Percentiles rank a stretch among this genome's conserved stretches.
Evolutionary conservation across 768 basidiomycete genomes (phyloP).

Genomic region (Daedalea quercina): DNA sequence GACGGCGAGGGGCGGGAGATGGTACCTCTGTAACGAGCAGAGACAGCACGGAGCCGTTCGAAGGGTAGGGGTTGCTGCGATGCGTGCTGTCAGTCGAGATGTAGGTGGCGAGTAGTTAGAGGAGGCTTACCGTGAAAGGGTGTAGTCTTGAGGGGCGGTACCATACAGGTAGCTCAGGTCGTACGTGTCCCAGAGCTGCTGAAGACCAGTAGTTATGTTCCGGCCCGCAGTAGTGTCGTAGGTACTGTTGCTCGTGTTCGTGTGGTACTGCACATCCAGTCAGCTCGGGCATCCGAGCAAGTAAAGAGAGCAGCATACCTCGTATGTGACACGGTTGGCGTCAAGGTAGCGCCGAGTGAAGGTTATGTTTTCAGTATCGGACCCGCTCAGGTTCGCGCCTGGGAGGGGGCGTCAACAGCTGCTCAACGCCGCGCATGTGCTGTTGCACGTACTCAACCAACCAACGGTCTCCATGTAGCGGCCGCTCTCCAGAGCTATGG

Average conservation of each 20-base stretch:
- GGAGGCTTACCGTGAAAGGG: slow-evolving; percentile 42
- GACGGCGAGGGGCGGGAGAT: background rate
- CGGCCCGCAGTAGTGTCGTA: slow-evolving; percentile 60
- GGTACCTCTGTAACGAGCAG: slow-evolving; percentile 44
- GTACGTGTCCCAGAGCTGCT: slow-evolving; percentile 46
- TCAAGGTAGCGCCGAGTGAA: slow-evolving; percentile 75
- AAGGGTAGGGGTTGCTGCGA: slow-evolving; percentile 53
- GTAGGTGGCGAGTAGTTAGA: slow-evolving; percentile 2
- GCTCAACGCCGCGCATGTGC: background rate
- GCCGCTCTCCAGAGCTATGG: slow-evolving; percentile 77
- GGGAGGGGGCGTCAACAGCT: background rate
- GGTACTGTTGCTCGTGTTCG: slow-evolving; percentile 35
- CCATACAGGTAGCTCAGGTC: slow-evolving; percentile 63
- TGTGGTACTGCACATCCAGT: slow-evolving; percentile 49
- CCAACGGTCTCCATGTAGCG: slow-evolving; percentile 92
- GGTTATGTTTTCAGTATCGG: slow-evolving; percentile 42
- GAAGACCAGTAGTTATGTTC: slow-evolving; percentile 48
- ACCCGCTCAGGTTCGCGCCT: slow-evolving; percentile 44
- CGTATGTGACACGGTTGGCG: slow-evolving; percentile 70
- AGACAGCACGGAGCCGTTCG: slow-evolving; percentile 52
- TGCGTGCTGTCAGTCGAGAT: background rate
- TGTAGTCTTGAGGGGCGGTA: slow-evolving; percentile 71
- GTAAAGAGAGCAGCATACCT: slow-evolving; percentile 32
- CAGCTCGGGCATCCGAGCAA: background rate
- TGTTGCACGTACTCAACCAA: slow-evolving; percentile 48